Percentiles rank a stretch among this genome's conserved stretches.
Evolutionary conservation across 139 green algal species (phyloP).

Genomic region (Monoraphidium neglectum): DNA sequence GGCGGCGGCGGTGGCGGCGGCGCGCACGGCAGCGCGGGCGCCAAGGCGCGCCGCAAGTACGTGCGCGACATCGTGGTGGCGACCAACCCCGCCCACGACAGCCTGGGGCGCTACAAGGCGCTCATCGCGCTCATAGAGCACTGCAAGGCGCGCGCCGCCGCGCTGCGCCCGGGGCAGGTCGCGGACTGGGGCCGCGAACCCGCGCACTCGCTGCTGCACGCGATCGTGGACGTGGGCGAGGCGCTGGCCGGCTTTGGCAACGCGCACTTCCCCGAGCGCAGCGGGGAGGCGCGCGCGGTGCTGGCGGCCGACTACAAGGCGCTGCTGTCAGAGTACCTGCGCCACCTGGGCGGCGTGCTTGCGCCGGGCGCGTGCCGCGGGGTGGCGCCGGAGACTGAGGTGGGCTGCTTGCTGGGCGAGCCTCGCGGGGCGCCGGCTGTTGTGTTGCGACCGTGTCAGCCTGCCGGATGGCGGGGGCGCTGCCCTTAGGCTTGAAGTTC

Average conservation of each 20-base stretch:
- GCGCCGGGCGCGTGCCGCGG: neutral
- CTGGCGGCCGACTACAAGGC: conserved; percentile 25
- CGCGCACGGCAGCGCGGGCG: neutral
- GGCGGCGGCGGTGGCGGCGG: neutral
- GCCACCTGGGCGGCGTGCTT: conserved; percentile 17
- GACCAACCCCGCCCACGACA: conserved; percentile 7
- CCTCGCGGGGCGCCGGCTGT: too few relatives aligned
- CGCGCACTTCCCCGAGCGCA: conserved; percentile 30
- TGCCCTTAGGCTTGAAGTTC: too few relatives aligned
- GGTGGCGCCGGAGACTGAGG: conserved; percentile 22
- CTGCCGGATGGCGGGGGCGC: too few relatives aligned
- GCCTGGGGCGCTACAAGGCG: conserved; percentile 30
- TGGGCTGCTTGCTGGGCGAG: too few relatives aligned
- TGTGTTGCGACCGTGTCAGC: too few relatives aligned
- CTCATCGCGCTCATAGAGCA: conserved; percentile 23
- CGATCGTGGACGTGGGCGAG: conserved; percentile 25
- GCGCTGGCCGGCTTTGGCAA: conserved; percentile 34
- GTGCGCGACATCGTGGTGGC: conserved; percentile 10
- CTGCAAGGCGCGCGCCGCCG: conserved; percentile 9
- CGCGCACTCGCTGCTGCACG: conserved; percentile 1
- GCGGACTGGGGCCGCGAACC: neutral
- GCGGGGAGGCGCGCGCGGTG: conserved; percentile 22
- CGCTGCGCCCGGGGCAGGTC: neutral
- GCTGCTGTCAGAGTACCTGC: conserved; percentile 21
- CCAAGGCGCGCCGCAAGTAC: conserved; percentile 2